These are phyloP conservation scores for Lolium perenne DNA, from an alignment of 176 grass and related monocot species.

Conservation along the genomic window DNA sequence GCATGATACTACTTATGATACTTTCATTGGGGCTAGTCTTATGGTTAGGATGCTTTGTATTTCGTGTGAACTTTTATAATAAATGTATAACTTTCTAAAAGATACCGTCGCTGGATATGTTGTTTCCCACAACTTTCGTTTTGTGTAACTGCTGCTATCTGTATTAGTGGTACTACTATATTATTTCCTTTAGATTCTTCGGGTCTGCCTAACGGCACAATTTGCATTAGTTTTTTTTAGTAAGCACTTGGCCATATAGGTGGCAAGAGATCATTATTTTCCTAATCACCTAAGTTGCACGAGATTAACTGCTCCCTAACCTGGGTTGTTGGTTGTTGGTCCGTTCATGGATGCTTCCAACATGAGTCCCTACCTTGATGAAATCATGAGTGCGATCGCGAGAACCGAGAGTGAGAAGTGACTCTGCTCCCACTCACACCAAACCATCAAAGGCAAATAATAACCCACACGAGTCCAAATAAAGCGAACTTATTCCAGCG, in stretches of 20 bases:
- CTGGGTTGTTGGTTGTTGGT: not conserved
- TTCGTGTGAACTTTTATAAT: too few species aligned
- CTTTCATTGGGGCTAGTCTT: too few species aligned
- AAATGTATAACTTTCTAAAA: too few species aligned
- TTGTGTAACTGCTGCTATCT: not conserved
- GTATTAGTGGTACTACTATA: too few species aligned
- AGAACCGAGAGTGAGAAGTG: not conserved
- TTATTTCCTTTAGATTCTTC: not conserved
- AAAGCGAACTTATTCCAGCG: conserved; percentile 30
- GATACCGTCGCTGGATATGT: too few species aligned
- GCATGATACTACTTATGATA: too few species aligned
- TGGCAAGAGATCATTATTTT: not conserved
- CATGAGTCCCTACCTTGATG: not conserved
- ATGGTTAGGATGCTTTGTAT: too few species aligned
- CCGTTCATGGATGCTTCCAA: not conserved
- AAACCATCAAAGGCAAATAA: not conserved
- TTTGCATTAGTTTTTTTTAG: not conserved
- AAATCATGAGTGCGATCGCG: not conserved
- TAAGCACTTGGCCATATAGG: not conserved
- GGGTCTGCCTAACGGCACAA: not conserved
- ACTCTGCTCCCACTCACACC: conserved; percentile 21
- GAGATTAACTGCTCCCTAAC: conserved; percentile 1
- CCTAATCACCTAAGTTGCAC: not conserved
- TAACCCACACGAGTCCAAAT: conserved; percentile 14
- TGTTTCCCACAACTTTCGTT: not conserved